A percentile compares a stretch with the other conserved stretches of the same genome.
Conservation (phyloP, 805 yeast genomes). For the Kluyveromyces lactis region DNA sequence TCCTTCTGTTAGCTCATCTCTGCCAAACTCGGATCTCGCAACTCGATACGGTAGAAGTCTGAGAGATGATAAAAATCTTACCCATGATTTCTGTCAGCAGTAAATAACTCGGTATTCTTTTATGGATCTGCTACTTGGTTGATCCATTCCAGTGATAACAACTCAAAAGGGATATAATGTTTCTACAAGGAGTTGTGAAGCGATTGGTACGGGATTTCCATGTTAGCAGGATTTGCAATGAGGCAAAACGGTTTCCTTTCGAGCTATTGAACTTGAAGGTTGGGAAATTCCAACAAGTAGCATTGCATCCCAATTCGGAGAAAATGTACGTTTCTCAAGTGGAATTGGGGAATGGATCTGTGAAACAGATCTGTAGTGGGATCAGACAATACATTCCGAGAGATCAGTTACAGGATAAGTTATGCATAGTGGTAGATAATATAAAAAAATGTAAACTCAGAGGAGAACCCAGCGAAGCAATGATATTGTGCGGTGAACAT, state of each 20-base stretch:
- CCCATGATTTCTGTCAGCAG: too few relatives aligned
- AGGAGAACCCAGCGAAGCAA: conserved; percentile 54
- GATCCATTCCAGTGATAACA: too few relatives aligned
- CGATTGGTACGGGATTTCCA: not conserved
- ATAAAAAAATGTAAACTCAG: conserved; percentile 56
- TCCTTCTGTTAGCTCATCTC: too few relatives aligned
- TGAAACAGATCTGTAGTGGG: conserved; percentile 48
- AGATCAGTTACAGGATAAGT: conserved; percentile 30
- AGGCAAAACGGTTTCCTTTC: conserved; percentile 9
- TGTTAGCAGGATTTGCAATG: not conserved
- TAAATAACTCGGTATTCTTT: too few relatives aligned
- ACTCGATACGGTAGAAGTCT: too few relatives aligned
- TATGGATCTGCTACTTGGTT: too few relatives aligned
- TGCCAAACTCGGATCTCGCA: too few relatives aligned
- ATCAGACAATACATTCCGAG: conserved; percentile 38
- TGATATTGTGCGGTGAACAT: conserved; percentile 53
- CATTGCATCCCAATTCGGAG: conserved; percentile 49
- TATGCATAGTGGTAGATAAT: conserved; percentile 49
- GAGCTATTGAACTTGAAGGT: conserved; percentile 31
- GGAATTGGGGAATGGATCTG: conserved; percentile 17
- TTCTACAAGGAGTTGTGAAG: not conserved
- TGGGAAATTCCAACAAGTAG: conserved; percentile 41
- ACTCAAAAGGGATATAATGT: too few relatives aligned
- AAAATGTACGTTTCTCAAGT: conserved; percentile 50
- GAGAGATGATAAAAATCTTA: too few relatives aligned